A percentile compares a stretch with the other conserved stretches of the same genome.
These are phyloP conservation scores for Cutaneotrichosporon curvatum DNA, from an alignment of 1,284 basidiomycete species.

Conservation along the genomic window DNA sequence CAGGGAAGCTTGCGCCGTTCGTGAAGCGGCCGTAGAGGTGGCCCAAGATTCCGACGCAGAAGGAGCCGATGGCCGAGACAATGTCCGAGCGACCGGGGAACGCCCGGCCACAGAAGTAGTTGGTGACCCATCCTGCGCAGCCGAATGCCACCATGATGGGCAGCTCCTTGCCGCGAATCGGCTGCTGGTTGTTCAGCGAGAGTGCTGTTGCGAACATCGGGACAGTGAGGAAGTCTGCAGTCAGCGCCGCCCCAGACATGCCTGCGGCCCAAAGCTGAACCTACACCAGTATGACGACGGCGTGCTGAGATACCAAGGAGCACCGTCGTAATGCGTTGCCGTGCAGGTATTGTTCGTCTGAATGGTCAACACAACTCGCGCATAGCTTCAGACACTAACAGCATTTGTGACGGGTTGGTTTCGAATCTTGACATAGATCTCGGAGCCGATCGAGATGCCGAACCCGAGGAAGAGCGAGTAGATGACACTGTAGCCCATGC, in stretches of 20 bases:
- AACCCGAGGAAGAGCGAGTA: conserved; percentile 67
- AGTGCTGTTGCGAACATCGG: conserved; percentile 69
- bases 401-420: conserved; percentile 17
- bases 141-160: conserved; percentile 61
- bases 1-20: conserved; percentile 41
- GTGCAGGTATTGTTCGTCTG: conserved; percentile 45
- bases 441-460: conserved; percentile 69
- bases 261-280: too few relatives aligned
- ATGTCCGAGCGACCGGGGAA: conserved; percentile 68
- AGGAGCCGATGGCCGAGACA: conserved; percentile 65
- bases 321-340: conserved; percentile 55
- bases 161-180: conserved; percentile 63
- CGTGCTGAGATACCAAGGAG: conserved; percentile 46
- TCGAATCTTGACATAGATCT: conserved; percentile 58
- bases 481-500: conserved; percentile 64
- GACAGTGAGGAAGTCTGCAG: conserved; percentile 62
- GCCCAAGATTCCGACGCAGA: conserved; percentile 73
- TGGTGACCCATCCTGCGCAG: conserved; percentile 66
- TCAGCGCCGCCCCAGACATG: too few relatives aligned
- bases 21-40: conserved; percentile 65
- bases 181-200: conserved; percentile 68
- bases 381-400: not conserved
- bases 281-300: conserved; percentile 45
- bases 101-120: conserved; percentile 61
- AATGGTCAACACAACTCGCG: not conserved